Evolutionary conservation across 148 eudicot genomes (phyloP).

Genomic region (Fagopyrum esculentum): DNA sequence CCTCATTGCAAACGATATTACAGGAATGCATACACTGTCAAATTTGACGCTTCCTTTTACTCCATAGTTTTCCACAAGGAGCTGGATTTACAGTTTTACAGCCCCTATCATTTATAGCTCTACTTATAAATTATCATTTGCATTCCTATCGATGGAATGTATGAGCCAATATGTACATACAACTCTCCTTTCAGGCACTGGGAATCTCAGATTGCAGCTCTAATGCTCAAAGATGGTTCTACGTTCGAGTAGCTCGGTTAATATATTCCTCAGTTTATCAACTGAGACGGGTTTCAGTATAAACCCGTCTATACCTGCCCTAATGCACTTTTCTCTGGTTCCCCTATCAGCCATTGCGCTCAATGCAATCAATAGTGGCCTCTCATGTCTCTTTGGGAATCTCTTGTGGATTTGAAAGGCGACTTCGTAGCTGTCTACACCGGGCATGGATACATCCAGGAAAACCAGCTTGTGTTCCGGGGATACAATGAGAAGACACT

Average conservation of each 20-base stretch:
- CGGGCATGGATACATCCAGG: conserved; percentile 52
- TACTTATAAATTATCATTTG: not conserved
- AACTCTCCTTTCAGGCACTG: not conserved
- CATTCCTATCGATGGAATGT: not conserved
- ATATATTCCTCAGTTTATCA: conserved; percentile 72
- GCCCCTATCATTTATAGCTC: not conserved
- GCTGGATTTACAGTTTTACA: not conserved
- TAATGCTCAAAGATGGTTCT: conserved; percentile 28
- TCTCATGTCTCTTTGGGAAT: conserved; percentile 44
- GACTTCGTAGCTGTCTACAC: conserved; percentile 52
- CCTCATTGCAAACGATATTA: too few species aligned
- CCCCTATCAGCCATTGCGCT: conserved; percentile 48
- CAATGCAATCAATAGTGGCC: conserved; percentile 60
- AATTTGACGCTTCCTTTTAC: not conserved
- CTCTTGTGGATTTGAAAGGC: conserved; percentile 47
- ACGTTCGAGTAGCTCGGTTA: conserved; percentile 65
- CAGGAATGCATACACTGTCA: not conserved
- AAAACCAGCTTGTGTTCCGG: conserved; percentile 58
- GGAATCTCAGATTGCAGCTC: not conserved
- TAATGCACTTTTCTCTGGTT: conserved; percentile 51
- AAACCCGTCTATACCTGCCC: conserved; percentile 77
- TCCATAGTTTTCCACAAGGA: not conserved
- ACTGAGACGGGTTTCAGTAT: conserved; percentile 71
- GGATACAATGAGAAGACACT: conserved; percentile 48
- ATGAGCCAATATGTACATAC: conserved; percentile 2